Conservation (phyloP, 2,329 filamentous ascomycete genomes). For the Phaeosphaeriaceae sp. region DNA sequence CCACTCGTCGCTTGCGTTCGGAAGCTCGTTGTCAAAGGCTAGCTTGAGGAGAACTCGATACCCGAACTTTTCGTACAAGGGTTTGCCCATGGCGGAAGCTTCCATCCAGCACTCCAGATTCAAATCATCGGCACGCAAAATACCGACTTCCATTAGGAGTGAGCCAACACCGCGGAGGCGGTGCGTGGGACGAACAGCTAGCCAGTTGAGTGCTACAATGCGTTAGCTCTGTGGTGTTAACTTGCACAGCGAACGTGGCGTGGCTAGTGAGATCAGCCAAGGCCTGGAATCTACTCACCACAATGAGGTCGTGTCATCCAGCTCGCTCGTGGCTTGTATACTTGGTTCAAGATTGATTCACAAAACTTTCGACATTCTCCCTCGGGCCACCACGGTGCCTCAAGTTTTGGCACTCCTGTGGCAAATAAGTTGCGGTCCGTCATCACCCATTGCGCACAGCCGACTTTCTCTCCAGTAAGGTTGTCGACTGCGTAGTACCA, state of each 20-base stretch:
- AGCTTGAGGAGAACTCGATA: constrained; percentile 39
- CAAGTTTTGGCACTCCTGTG: constrained; percentile 31
- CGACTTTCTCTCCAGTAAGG: constrained; percentile 28
- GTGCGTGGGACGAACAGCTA: constrained; percentile 44
- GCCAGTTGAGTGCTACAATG: constrained; percentile 43
- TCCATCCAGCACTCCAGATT: constrained; percentile 49
- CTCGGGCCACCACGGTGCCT: constrained; percentile 46
- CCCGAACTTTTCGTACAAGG: constrained; percentile 44
- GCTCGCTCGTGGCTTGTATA: constrained; percentile 36
- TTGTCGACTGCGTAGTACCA: constrained; percentile 43
- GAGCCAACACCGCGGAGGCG: constrained; percentile 47
- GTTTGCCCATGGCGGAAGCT: constrained; percentile 44
- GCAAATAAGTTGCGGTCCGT: constrained; percentile 37
- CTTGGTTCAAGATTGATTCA: constrained; percentile 42
- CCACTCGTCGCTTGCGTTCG: constrained; percentile 39
- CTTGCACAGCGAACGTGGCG: neutral
- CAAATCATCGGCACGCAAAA: constrained; percentile 40
- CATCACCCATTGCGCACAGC: constrained; percentile 43
- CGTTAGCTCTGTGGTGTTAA: constrained; percentile 14
- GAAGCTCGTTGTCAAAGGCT: constrained; percentile 36
- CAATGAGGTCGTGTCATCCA: constrained; percentile 46
- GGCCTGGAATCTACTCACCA: constrained; percentile 25
- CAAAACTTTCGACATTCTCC: constrained; percentile 42
- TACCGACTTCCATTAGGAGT: constrained; percentile 45
- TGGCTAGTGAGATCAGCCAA: neutral